Base-by-base conservation (phyloP, 495 filamentous ascomycete genomes). In the Penicillium ucsense region DNA sequence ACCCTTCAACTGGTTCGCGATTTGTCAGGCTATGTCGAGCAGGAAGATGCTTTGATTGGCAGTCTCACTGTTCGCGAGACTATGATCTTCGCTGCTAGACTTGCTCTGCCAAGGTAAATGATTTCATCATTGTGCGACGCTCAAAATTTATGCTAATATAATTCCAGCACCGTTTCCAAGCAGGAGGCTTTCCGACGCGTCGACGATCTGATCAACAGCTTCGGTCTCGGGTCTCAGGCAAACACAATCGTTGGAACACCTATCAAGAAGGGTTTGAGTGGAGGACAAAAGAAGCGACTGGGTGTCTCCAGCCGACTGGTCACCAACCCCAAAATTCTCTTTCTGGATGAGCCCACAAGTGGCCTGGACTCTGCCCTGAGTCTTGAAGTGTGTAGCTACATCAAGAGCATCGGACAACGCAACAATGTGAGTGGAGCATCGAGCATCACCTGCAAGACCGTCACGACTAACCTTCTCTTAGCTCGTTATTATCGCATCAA, bases 271-370 rank as follows among this genome's bases (percentile, higher is more conserved):
- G 87, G 87, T 4, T 78, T 90, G 46, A 82, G 77, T 55, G 85
- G 87, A 37, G 87, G 87, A 3, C 85, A 92, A 64, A 89, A 89
- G 67, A 68, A 84, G 3, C 71, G 87, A 7, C 64, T 87, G 9
- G 82, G 84, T 49, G 80, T 89, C 6, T 85, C 86, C 1, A 81
- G 81, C 48, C 85, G 86, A 61, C 67, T 92, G 31, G 84, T 92
- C 54, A 89, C 86, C 5, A 75, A 70, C 45, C 87, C 87, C 0
- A 83, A 82, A 64, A 82, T 92, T 10, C 50, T 92, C 45, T 89
- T 92, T 51, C 54, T 92, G 41, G 87, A 92, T 59, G 87, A 90
- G 59, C 86, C 86, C 4, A 92, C 86, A 0, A 85, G 80, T 47
- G 87, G 87, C n/a, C 61, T 92, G 31, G 87, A 92, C 61, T 86